Evolutionary conservation across 2,329 filamentous ascomycete genomes (phyloP), one percentile per base, ranked within the genome.

Genomic region (Ophiostoma novo-ulmi): DNA sequence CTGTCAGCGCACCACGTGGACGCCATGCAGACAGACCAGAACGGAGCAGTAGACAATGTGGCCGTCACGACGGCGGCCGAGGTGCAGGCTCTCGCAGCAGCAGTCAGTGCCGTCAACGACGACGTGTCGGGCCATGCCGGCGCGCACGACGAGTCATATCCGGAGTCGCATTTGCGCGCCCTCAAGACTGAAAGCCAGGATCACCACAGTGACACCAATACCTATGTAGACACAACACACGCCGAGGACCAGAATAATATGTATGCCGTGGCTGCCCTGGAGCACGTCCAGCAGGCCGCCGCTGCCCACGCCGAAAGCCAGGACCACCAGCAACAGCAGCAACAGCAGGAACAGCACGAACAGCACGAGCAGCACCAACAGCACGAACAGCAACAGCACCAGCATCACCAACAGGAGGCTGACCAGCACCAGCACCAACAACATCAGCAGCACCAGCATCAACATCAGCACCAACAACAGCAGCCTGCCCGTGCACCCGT

Each of bases 401-500:
- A 81, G 13, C 75, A 69, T 26, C 80, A 81, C 1, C 17, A 66
- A 38, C 58, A 64, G 48, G 39, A 63, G 48, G 10, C 41, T 3
- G 11, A 26, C 7, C 80, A 81, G 13, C 75, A 80, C 3, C 76
- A 80, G 17, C 76, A 80, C 20, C 77, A 81, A 26, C 67, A 82
- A 41, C 81, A 83, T 13, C 77, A 81, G 35, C 65, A 67, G 7
- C 74, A 82, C 44, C 81, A 83, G 69, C 75, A 79, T 14, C 80
- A 81, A 6, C 17, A 69, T 8, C 63, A 65, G 39, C 26, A 52
- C 67, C 36, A 39, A 2, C 26, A 52, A 11, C 80, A 81, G 14
- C 75, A 69, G 38, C 38, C 44, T 5, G 65, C 67, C 8, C 71
- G 80, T 14, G 79, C 82, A 1, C 72, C 75, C 6, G 79, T 82